Percentiles rank a stretch among this genome's conserved stretches.
Evolutionary conservation across 176 grass and related monocot genomes (phyloP).

Genomic region (Oryza meridionalis): DNA sequence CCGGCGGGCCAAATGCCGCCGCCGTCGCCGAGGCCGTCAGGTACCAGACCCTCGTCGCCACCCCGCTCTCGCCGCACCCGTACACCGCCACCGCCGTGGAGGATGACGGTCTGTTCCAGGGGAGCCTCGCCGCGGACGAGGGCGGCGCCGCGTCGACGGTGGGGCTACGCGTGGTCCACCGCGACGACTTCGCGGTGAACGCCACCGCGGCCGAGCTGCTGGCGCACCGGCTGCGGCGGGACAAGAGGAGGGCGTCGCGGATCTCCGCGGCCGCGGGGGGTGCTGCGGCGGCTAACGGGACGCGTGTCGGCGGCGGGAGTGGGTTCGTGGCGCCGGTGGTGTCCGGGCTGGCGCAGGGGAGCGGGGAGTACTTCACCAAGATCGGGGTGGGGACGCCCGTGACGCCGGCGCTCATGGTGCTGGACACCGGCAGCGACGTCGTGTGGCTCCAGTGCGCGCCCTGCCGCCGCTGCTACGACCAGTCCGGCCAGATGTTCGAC

Average conservation of each 20-base stretch:
- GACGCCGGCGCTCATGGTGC: conserved; percentile 76
- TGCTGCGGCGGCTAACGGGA: conserved; percentile 20
- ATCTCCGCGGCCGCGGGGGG: conserved; percentile 31
- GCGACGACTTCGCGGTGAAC: conserved; percentile 51
- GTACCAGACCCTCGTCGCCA: conserved; percentile 50
- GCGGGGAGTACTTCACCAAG: conserved; percentile 92
- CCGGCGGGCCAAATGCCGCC: conserved; percentile 19
- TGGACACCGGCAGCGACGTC: conserved; percentile 92
- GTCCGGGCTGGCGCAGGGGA: conserved; percentile 84
- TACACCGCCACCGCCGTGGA: conserved; percentile 11
- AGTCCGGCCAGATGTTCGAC: conserved; percentile 76
- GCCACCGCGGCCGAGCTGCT: conserved; percentile 49
- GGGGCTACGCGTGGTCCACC: conserved; percentile 49
- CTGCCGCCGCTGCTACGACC: conserved; percentile 85
- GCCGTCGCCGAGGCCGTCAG: neutral
- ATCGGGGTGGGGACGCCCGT: conserved; percentile 83
- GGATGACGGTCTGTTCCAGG: conserved; percentile 12
- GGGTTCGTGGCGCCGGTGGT: conserved; percentile 62
- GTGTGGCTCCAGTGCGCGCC: conserved; percentile 92
- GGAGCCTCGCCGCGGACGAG: conserved; percentile 11
- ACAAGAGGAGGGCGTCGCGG: conserved; percentile 33
- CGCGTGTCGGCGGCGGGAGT: neutral
- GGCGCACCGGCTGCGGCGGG: conserved; percentile 47
- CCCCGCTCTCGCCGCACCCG: conserved; percentile 39
- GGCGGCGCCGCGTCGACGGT: neutral